Percentiles rank a stretch among this genome's conserved stretches.
Evolutionary conservation across 495 filamentous ascomycete species (phyloP).

Genomic region (Sporormia fimetaria): DNA sequence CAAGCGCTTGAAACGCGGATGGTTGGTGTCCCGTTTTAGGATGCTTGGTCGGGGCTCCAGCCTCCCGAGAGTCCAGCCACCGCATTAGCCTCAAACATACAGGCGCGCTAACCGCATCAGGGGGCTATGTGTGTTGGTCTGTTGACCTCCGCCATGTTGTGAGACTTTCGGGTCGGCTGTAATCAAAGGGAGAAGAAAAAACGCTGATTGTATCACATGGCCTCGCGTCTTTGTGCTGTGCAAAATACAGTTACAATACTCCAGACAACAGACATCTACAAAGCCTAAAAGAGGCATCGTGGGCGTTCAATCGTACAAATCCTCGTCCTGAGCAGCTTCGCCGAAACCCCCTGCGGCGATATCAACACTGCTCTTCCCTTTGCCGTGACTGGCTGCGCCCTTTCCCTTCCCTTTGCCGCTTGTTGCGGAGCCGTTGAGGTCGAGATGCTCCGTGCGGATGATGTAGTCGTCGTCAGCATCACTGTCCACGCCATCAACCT

Average conservation of each 20-base stretch:
- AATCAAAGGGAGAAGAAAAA: too few species aligned
- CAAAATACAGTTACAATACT: constrained; percentile 5
- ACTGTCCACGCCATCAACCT: constrained; percentile 17
- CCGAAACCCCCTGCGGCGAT: constrained; percentile 26
- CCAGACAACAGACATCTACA: not conserved
- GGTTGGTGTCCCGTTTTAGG: too few species aligned
- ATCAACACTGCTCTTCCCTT: constrained; percentile 36
- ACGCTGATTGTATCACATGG: too few species aligned
- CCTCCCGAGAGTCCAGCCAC: too few species aligned
- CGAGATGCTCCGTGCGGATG: constrained; percentile 35
- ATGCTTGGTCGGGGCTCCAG: too few species aligned
- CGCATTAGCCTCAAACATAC: too few species aligned
- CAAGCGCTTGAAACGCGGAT: too few species aligned
- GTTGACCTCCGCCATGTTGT: too few species aligned
- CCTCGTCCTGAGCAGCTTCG: constrained; percentile 31
- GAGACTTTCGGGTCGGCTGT: too few species aligned
- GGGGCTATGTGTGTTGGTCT: too few species aligned
- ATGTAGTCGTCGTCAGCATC: constrained; percentile 34
- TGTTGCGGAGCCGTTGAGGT: constrained; percentile 26
- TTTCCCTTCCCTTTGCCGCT: constrained; percentile 46
- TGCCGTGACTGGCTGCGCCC: constrained; percentile 35
- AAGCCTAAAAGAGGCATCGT: not conserved
- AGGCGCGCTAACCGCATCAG: too few species aligned
- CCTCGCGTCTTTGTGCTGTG: too few species aligned
- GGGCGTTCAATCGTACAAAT: constrained; percentile 24